Evolutionary conservation across 2,329 filamentous ascomycete genomes (phyloP).

Genomic region (Neonectria hederae): DNA sequence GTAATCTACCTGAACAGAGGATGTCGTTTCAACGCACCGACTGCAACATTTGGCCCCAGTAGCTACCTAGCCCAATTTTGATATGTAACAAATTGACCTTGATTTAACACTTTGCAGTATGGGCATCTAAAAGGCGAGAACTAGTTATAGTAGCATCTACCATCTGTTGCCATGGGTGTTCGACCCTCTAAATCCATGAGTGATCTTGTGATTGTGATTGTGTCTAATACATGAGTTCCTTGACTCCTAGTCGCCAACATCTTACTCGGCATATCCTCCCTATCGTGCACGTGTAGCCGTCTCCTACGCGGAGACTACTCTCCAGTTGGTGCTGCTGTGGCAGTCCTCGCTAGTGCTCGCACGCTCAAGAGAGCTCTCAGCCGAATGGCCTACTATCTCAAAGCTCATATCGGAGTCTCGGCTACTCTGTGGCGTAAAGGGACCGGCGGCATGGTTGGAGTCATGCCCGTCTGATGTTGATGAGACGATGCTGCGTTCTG

Average conservation of each 20-base stretch:
- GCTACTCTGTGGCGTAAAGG: constrained; percentile 23
- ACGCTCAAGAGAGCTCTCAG: constrained; percentile 5
- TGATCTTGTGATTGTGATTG: constrained; percentile 18
- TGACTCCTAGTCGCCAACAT: constrained; percentile 5
- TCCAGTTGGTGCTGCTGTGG: constrained; percentile 14
- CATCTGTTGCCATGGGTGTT: constrained; percentile 12
- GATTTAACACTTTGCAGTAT: constrained; percentile 14
- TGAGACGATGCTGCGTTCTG: constrained; percentile 37
- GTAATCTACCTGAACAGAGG: neutral
- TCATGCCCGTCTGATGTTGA: constrained; percentile 28
- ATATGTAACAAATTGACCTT: constrained; percentile 12
- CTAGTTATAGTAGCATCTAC: constrained; percentile 10
- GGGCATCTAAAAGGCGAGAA: constrained; percentile 4
- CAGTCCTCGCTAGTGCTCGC: constrained; percentile 23
- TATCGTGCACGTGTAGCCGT: constrained; percentile 5
- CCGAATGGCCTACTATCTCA: constrained; percentile 5
- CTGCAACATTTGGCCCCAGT: no score
- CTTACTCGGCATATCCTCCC: constrained; percentile 1
- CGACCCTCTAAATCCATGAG: constrained; percentile 23
- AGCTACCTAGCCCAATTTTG: neutral
- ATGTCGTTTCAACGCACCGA: neutral
- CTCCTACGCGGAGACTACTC: constrained; percentile 7
- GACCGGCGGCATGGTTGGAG: constrained; percentile 11
- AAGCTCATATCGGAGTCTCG: constrained; percentile 26
- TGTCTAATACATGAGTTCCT: constrained; percentile 16